Evolutionary conservation across 2,329 filamentous ascomycete genomes (phyloP), one percentile per base, ranked within the genome.

Genomic region (Colletotrichum tropicicola): DNA sequence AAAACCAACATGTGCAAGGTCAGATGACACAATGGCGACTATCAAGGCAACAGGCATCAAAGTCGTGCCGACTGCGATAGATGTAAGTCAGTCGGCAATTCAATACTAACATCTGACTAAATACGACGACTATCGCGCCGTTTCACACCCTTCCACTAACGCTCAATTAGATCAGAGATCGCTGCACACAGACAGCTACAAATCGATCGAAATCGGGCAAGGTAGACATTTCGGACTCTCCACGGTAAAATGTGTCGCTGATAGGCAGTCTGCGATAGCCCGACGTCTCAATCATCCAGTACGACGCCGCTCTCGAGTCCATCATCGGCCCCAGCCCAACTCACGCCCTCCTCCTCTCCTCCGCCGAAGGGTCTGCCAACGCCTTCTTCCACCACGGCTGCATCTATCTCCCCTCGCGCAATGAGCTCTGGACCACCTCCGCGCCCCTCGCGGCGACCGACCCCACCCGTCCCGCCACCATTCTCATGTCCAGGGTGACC

Each of bases 381-480:
- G 78, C 81, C 7, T 81, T 85, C 69, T 85, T 84, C 68, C 74
- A 81, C 68, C 75, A 76, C 49, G 81, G 78, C 5, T 83, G 82
- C 60, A 78, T 80, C 28, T 82, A 79, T 68, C 35, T 80, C 5
- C 71, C 75, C 5, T 69, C 73, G 8, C 69, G 75, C 23, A 78
- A 80, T 28, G 80, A 84, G 67, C 73, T 85, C 19, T 85, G 80
- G 66, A 71, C 77, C 17, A 85, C 80, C 6, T 85, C 82, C 25
- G 77, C 77, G 63, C 75, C 82, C 4, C 74, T 85, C 7, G 75
- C 78, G 45, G 72, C 78, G 2, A 70, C 70, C 0, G 74, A 70
- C 48, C 77, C 75, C 53, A 75, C 80, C 1, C 72, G 75, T 39
- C 71, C 78, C 2, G 80, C 82, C 8, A 72, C 76, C 0, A 76